Percentiles rank a stretch among this genome's conserved stretches.
Conservation (phyloP, 169 alveolate species). For the Cryptosporidium tyzzeri region DNA sequence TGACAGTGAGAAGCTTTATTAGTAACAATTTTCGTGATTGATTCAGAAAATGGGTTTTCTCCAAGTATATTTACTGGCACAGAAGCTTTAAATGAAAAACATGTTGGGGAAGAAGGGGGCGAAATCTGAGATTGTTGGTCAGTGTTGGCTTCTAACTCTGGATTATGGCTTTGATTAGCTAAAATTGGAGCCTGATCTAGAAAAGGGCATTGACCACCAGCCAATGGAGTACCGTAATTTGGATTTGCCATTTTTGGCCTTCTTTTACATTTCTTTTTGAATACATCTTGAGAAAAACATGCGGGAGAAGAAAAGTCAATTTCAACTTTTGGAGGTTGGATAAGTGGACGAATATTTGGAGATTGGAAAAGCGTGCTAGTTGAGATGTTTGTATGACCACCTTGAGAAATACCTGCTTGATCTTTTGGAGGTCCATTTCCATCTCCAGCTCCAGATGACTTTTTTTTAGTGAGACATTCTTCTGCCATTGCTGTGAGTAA, state of each 20-base stretch:
- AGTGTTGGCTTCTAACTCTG: not conserved
- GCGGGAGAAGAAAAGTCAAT: constrained; percentile 61
- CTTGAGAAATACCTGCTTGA: not conserved
- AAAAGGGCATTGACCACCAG: not conserved
- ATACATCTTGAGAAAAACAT: constrained; percentile 55
- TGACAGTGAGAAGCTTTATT: constrained; percentile 27
- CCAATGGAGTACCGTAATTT: not conserved
- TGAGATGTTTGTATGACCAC: not conserved
- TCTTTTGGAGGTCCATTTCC: not conserved
- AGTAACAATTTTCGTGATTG: constrained; percentile 48
- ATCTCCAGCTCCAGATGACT: constrained; percentile 22
- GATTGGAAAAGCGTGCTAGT: not conserved
- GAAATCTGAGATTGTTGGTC: constrained; percentile 38
- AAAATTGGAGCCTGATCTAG: not conserved
- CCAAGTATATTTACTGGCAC: constrained; percentile 56
- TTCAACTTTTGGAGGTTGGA: constrained; percentile 55
- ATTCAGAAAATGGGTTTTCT: constrained; percentile 70
- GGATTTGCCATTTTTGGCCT: not conserved
- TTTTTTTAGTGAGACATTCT: constrained; percentile 51
- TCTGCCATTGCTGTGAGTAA: constrained; percentile 76
- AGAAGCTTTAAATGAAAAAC: constrained; percentile 65
- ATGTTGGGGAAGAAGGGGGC: constrained; percentile 66
- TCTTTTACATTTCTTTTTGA: constrained; percentile 41
- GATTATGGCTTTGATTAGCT: not conserved
- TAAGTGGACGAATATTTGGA: constrained; percentile 33